Conservation (phyloP, 2,329 filamentous ascomycete genomes). For the Colletotrichum sublineola region DNA sequence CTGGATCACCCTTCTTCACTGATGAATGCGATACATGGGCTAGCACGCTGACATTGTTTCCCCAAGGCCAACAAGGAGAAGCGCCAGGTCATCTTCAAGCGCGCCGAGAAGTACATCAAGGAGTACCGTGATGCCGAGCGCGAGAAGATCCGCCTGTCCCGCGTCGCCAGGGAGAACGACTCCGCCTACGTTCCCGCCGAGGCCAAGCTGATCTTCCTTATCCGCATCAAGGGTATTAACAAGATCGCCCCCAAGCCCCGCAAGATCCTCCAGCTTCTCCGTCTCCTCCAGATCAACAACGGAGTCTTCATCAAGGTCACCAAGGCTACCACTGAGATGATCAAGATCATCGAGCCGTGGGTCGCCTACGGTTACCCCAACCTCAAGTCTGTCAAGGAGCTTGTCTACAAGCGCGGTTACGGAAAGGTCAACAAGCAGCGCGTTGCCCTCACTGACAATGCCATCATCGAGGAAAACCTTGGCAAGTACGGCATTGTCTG, state of each 20-base stretch:
- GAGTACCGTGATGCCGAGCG: conserved; percentile 99
- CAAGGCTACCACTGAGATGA: conserved; percentile 98
- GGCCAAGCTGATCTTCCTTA: conserved; percentile 95
- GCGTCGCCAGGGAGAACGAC: conserved; percentile 91
- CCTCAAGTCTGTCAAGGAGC: conserved; percentile 98
- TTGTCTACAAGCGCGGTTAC: conserved; percentile 99
- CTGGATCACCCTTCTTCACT: conserved; percentile 48
- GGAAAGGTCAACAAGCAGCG: conserved; percentile 99
- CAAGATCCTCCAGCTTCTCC: conserved; percentile 99
- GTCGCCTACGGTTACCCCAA: conserved; percentile 99
- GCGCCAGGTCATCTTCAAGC: conserved; percentile 99
- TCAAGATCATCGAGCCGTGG: conserved; percentile 98
- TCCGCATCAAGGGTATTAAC: conserved; percentile 99
- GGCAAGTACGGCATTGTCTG: conserved; percentile 99
- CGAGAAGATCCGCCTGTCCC: conserved; percentile 95
- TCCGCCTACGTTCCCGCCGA: conserved; percentile 95
- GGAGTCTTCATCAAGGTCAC: conserved; percentile 97
- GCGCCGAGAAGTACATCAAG: conserved; percentile 99
- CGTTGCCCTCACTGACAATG: conserved; percentile 95
- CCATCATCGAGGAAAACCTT: conserved; percentile 95
- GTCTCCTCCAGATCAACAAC: conserved; percentile 99
- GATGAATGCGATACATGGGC: conserved; percentile 34
- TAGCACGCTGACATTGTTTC: conserved; percentile 30
- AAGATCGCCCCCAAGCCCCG: conserved; percentile 99
- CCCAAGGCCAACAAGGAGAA: conserved; percentile 96